Evolutionary conservation across 148 eudicot genomes (phyloP), one percentile per base, ranked within the genome.

Genomic region (Euryodendron excelsum): DNA sequence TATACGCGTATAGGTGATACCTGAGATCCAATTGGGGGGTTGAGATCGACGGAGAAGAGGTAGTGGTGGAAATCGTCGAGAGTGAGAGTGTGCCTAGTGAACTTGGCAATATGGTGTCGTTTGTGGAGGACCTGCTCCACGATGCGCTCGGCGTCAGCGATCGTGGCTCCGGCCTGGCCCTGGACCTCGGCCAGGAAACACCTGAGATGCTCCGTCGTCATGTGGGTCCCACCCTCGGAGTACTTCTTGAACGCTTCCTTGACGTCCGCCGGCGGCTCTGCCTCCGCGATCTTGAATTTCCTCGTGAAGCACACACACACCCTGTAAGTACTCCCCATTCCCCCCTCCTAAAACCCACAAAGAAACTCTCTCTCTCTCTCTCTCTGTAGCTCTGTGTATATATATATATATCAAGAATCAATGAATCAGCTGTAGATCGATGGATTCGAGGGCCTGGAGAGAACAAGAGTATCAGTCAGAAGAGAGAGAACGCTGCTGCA

Each of bases 51-150:
- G 0, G 88, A 86, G 82, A 89, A 94, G 47, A 94, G 85, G 76
- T 41, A 89, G 30, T 84, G 83, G 67, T 89, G 89, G 73, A 94
- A 94, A 78, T 94, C 98, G 0, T 94, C 98, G 28, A 94, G 82
- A 33, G 89, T 80, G n/a, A 94, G 86, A 59, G 81, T 58, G 41
- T 68, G 80, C 58, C 90, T 81, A 3, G 83, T 86, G 60, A 82
- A 90, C 87, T 81, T 88, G 4, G 88, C 81, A 81, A 89, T 84
- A 74, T 82, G 88, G 59, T 88, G 90, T n/a, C 93, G 77, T 14
- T 72, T 81, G n/a, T 74, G 83, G 30, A 92, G 69, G 78, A 94
- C 81, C 78, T 79, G 89, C 73, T 91, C 87, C 30, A 87, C 60
- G 0, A 86, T 75, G 56, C 68, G 45, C 73, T 85, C 86, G 3